A percentile compares a stretch with the other conserved stretches of the same genome.
Evolutionary conservation across 257 asterid species (phyloP).

Genomic region (Capsicum chinense): DNA sequence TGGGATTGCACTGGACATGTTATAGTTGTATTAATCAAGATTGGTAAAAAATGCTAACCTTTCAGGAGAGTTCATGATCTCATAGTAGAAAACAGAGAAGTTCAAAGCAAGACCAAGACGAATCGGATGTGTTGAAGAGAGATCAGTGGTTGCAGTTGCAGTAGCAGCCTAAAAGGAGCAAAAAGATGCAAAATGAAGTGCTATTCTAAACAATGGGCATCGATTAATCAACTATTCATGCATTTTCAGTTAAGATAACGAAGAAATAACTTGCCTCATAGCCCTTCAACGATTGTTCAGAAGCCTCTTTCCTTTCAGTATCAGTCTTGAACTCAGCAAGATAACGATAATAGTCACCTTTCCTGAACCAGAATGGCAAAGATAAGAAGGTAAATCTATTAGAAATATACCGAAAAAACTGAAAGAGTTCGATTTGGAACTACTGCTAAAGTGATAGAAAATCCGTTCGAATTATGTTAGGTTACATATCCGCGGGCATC

Average conservation of each 20-base stretch:
- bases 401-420: neutral
- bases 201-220: neutral
- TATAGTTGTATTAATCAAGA: neutral
- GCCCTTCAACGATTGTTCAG: slow-evolving; percentile 81
- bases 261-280: slow-evolving; percentile 67
- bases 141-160: slow-evolving; percentile 66
- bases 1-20: neutral
- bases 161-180: slow-evolving; percentile 64
- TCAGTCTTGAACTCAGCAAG: slow-evolving; percentile 89
- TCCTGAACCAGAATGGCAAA: slow-evolving; percentile 53
- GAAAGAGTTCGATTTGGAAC: neutral
- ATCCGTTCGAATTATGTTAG: neutral
- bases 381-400: neutral
- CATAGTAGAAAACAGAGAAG: slow-evolving; percentile 87
- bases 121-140: slow-evolving; percentile 90
- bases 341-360: slow-evolving; percentile 85
- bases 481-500: neutral
- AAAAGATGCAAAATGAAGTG: slow-evolving; percentile 29
- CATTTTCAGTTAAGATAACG: neutral
- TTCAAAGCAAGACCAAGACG: slow-evolving; percentile 93
- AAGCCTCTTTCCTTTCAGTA: slow-evolving; percentile 74
- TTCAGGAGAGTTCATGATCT: slow-evolving; percentile 90
- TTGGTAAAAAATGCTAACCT: slow-evolving; percentile 47
- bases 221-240: neutral
- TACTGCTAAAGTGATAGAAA: neutral